phyloP scores from a whole-genome alignment of 176 grass and related monocot species.

The Ampelocalamus luodianensis region DNA sequence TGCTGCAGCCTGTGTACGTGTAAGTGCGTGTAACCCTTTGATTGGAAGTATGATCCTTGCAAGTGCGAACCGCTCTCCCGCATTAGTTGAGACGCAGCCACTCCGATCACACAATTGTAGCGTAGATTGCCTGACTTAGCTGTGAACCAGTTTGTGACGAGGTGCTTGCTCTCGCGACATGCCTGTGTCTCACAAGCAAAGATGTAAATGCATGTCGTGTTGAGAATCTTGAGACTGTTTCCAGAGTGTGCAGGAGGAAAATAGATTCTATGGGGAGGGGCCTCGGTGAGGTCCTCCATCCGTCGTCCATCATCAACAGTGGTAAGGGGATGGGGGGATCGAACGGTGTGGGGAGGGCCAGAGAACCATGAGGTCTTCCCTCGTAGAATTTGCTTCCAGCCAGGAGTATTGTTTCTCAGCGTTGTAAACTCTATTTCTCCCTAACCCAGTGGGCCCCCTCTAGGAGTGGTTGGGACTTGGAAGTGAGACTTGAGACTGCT shows the following conservation, averaged over 20 bases:
- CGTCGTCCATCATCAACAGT: too few relatives aligned
- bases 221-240: neutral
- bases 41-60: neutral
- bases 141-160: neutral
- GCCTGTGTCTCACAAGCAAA: too few relatives aligned
- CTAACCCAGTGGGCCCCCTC: neutral
- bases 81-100: neutral
- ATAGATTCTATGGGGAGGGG: too few relatives aligned
- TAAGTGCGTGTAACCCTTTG: conserved; percentile 49
- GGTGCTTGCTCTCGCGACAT: neutral
- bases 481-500: neutral
- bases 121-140: neutral
- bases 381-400: too few relatives aligned
- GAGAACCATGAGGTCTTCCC: too few relatives aligned
- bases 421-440: neutral
- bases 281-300: too few relatives aligned
- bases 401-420: neutral
- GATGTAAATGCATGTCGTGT: too few relatives aligned
- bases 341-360: too few relatives aligned
- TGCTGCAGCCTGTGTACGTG: conserved; percentile 45
- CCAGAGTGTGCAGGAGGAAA: too few relatives aligned
- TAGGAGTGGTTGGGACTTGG: too few relatives aligned
- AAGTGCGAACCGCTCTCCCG: neutral
- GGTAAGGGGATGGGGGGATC: too few relatives aligned
- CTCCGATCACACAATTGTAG: neutral